A percentile compares a stretch with the other conserved stretches of the same genome.
These are phyloP conservation scores for Rhizophora apiculata DNA, from an alignment of 345 rosid genomes.

Conservation along the genomic window DNA sequence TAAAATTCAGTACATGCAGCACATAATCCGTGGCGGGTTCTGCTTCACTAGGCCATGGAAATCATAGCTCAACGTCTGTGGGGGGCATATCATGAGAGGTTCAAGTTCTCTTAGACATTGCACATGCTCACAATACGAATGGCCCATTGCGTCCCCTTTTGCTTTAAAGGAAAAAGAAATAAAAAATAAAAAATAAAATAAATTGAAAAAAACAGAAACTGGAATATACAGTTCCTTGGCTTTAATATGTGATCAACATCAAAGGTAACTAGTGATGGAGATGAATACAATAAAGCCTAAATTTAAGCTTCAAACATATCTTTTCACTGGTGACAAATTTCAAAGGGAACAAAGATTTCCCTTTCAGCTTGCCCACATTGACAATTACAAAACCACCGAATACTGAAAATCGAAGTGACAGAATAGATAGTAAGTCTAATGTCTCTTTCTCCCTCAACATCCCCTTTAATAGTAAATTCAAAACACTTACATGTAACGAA, in stretches of 20 bases:
- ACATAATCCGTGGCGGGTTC: background rate
- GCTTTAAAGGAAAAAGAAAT: conserved; percentile 25
- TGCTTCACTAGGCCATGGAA: too few relatives aligned
- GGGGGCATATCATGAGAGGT: conserved; percentile 7
- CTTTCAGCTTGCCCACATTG: background rate
- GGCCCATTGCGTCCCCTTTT: conserved; percentile 20
- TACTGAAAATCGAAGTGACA: background rate
- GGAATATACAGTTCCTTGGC: conserved; percentile 16
- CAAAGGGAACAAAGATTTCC: background rate
- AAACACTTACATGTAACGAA: too few relatives aligned
- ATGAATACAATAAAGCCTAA: conserved; percentile 15
- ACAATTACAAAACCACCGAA: background rate
- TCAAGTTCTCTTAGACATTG: conserved; percentile 4
- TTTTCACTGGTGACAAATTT: conserved; percentile 17
- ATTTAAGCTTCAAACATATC: conserved; percentile 21
- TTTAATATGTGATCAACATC: conserved; percentile 20
- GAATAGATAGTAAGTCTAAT: background rate
- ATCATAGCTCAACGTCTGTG: background rate
- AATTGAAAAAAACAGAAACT: conserved; percentile 4
- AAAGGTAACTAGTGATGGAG: conserved; percentile 12
- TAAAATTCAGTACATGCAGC: background rate
- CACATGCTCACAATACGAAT: conserved; percentile 22
- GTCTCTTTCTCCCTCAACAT: background rate
- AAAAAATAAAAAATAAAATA: too few relatives aligned
- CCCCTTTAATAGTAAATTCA: too few relatives aligned